Evolutionary conservation across 108 stramenopile species (phyloP).

Genomic region (Cylindrotheca closterium): DNA sequence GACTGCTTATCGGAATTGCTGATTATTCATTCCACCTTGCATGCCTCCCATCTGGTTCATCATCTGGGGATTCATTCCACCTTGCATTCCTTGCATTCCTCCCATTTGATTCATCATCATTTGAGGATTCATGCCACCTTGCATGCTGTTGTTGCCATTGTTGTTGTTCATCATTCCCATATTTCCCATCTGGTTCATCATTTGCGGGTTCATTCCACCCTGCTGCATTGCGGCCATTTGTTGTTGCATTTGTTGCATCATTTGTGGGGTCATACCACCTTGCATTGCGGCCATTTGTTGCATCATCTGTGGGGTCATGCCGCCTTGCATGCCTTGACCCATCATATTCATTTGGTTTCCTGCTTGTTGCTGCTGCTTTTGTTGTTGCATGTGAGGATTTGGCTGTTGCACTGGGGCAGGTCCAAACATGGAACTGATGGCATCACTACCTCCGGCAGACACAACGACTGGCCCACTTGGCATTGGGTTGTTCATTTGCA

Average conservation of each 20-base stretch:
- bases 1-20: no score
- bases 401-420: conserved; percentile 20
- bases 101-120: conserved; percentile 42
- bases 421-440: conserved; percentile 50
- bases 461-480: conserved; percentile 27
- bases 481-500: conserved; percentile 6
- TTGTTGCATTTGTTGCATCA: conserved; percentile 27
- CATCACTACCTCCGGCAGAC: conserved; percentile 48
- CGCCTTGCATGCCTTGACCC: conserved; percentile 12
- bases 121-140: conserved; percentile 19
- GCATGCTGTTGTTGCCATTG: background rate
- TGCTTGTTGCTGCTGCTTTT: conserved; percentile 19
- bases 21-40: conserved; percentile 25
- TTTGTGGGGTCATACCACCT: conserved; percentile 19
- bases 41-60: conserved; percentile 26
- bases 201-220: conserved; percentile 18
- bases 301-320: conserved; percentile 28
- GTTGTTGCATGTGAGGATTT: conserved; percentile 10
- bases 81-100: conserved; percentile 7
- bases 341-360: conserved; percentile 19
- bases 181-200: conserved; percentile 16
- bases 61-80: conserved; percentile 15
- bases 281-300: background rate
- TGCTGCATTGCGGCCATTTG: conserved; percentile 26
- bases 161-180: conserved; percentile 8